phyloP scores from a whole-genome alignment of 2,329 filamentous ascomycete species.

The Pleomassaria siparia region DNA sequence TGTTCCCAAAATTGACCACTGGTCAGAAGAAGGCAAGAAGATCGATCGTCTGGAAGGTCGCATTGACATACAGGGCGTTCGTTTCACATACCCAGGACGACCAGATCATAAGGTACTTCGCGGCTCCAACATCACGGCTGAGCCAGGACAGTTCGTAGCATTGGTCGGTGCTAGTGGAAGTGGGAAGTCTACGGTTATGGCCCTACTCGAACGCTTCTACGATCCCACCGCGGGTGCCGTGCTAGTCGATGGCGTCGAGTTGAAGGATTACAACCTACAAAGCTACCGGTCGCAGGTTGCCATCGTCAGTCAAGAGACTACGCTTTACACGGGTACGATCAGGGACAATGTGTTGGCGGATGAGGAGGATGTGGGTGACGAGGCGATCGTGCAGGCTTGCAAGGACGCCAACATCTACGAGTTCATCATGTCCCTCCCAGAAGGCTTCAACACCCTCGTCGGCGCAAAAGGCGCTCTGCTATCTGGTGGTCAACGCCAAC shows the following conservation, averaged over 20 bases:
- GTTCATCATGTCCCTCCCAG: constrained; percentile 46
- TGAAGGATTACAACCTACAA: constrained; percentile 74
- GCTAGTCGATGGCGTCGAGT: constrained; percentile 79
- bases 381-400: constrained; percentile 74
- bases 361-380: constrained; percentile 67
- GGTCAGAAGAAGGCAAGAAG: constrained; percentile 41
- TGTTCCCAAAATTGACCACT: constrained; percentile 67
- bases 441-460: constrained; percentile 82
- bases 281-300: constrained; percentile 83
- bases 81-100: constrained; percentile 91
- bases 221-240: constrained; percentile 80
- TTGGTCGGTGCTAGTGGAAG: constrained; percentile 93
- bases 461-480: constrained; percentile 72
- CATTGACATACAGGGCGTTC: constrained; percentile 88
- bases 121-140: constrained; percentile 73
- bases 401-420: constrained; percentile 58
- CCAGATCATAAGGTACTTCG: constrained; percentile 90
- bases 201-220: constrained; percentile 91
- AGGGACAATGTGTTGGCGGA: constrained; percentile 77
- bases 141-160: constrained; percentile 80
- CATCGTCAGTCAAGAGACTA: constrained; percentile 95
- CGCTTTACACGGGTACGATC: constrained; percentile 90
- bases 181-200: constrained; percentile 92
- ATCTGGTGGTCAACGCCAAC: constrained; percentile 87
- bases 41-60: constrained; percentile 63